Evolutionary conservation across 2,329 filamentous ascomycete species (phyloP), one percentile per base, ranked within the genome.

Genomic region (Truncatella angustata): DNA sequence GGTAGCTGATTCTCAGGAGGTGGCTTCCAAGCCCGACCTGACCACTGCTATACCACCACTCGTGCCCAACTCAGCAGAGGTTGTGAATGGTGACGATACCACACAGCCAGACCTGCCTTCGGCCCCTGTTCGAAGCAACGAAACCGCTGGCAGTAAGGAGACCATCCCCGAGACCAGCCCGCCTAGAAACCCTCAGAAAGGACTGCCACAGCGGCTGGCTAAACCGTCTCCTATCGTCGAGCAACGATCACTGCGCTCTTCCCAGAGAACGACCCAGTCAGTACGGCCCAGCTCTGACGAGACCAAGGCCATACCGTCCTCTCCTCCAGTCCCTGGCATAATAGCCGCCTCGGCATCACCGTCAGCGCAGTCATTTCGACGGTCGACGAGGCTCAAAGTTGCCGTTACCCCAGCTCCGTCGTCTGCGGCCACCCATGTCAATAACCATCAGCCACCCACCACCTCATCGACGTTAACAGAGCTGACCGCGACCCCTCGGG

Each of bases 151-250:
- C 9, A 48, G 60, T 24, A 62, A 53, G 26, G 64, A 67, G n/a
- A 63, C 56, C 12, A 64, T 68, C 18, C 66, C 64, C 7, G 66
- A 67, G 45, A 68, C 66, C 4, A 67, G 65, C 37, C 63, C 66
- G 50, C 53, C 57, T n/a, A 51, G 55, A 18, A 46, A 28, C 28
- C 64, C n/a, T n/a, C n/a, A n/a, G n/a, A n/a, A n/a, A n/a, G n/a
- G 53, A 45, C 52, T 56, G 23, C 44, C 57, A 21, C 49, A 56
- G 34, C 59, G 62, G 42, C 54, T 7, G 14, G 24, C 40, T 16
- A 21, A 44, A 14, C 61, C 36, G 51, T 60, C 40, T n/a, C 21
- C 40, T 44, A 16, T 10, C 7, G 28, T 32, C 5, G 16, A 24
- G 16, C 40, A 12, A 28, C 40, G 23, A 23, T 12, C 40, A 26